phyloP scores from a whole-genome alignment of 2,329 filamentous ascomycete genomes.

The Calonectria multiphialidica region DNA sequence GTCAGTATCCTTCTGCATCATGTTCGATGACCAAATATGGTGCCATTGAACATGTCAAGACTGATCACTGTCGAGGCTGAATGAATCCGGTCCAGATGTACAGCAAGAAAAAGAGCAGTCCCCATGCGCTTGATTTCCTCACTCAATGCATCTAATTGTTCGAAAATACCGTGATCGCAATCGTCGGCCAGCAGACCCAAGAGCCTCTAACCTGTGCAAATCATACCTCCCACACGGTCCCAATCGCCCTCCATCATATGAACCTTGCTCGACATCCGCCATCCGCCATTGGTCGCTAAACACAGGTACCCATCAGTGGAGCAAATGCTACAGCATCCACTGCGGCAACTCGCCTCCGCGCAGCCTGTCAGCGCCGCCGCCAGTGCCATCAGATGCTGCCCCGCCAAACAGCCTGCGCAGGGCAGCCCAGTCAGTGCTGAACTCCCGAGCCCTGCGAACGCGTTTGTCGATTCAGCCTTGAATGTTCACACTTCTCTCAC shows the following conservation, averaged over 20 bases:
- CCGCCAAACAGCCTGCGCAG: neutral
- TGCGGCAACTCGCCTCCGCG: neutral
- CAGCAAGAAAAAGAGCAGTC: too few species aligned
- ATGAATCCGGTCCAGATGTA: too few species aligned
- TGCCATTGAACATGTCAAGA: neutral
- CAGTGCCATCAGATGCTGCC: neutral
- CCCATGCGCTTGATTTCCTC: too few species aligned
- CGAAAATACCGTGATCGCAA: neutral
- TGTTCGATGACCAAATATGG: neutral
- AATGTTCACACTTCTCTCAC: neutral
- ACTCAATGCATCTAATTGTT: neutral
- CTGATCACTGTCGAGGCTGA: neutral
- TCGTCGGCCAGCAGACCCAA: neutral
- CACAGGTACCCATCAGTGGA: neutral
- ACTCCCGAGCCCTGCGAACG: neutral
- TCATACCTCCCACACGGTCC: neutral
- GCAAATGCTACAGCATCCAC: neutral
- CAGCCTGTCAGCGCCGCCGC: neutral
- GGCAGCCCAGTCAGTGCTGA: neutral
- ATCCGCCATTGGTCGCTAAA: constrained; percentile 3
- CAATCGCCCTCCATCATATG: neutral
- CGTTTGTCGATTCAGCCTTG: neutral
- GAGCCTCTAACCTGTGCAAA: neutral
- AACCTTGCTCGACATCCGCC: neutral
- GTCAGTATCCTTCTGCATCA: too few species aligned